A percentile compares a stretch with the other conserved stretches of the same genome.
These are phyloP conservation scores for Penicillium malachiteum DNA, from an alignment of 495 filamentous ascomycete species.

Conservation along the genomic window DNA sequence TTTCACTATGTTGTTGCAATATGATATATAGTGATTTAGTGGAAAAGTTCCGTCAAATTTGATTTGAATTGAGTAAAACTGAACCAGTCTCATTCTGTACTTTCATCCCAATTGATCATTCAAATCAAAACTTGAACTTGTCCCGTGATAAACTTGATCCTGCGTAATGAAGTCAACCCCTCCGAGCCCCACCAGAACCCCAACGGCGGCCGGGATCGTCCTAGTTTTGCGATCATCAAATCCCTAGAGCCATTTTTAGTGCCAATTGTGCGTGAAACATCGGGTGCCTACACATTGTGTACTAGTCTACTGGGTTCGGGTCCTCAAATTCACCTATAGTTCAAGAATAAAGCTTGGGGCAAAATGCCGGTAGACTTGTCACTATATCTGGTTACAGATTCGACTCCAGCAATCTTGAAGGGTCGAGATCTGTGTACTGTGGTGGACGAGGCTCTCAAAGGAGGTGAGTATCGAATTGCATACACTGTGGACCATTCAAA, in stretches of 20 bases:
- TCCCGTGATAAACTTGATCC: background rate
- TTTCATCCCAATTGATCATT: no score
- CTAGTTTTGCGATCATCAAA: constrained; percentile 10
- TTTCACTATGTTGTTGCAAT: background rate
- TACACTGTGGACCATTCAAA: background rate
- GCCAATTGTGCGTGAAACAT: constrained; percentile 8
- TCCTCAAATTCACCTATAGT: background rate
- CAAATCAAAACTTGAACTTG: background rate
- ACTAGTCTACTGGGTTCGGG: background rate
- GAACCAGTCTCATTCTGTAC: no score
- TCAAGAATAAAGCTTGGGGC: background rate
- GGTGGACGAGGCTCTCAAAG: constrained; percentile 73
- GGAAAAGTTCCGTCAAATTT: background rate
- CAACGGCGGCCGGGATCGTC: constrained; percentile 15
- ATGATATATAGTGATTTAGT: background rate
- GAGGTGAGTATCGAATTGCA: constrained; percentile 46
- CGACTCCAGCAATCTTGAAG: constrained; percentile 74
- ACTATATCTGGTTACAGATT: constrained; percentile 92
- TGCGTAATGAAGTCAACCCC: constrained; percentile 16
- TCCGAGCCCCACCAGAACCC: constrained; percentile 20
- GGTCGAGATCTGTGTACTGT: constrained; percentile 66
- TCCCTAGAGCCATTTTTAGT: background rate
- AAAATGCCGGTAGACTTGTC: constrained; percentile 55
- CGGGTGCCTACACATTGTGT: background rate
- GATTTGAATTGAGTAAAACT: background rate